Percentiles rank a stretch among this genome's conserved stretches.
phyloP scores from a whole-genome alignment of 441 rosid genomes.

The Brassica hybrid region DNA sequence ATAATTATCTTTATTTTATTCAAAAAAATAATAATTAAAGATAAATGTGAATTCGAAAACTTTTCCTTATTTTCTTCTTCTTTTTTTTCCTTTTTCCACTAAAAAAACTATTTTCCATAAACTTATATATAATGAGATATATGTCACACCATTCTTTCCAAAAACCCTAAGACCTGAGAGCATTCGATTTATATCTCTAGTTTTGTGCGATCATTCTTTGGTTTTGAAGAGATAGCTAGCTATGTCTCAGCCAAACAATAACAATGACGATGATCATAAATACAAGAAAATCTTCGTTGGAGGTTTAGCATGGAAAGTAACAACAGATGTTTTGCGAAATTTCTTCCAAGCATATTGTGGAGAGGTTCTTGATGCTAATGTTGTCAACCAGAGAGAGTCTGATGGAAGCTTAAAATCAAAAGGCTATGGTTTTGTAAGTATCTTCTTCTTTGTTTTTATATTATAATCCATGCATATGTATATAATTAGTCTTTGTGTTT shows the following conservation, averaged over 20 bases:
- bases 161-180: not conserved
- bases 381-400: not conserved
- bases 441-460: not conserved
- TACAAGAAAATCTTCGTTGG: slow-evolving; percentile 28
- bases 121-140: not conserved
- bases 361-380: slow-evolving; percentile 28
- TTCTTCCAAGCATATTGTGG: slow-evolving; percentile 15
- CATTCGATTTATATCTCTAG: not conserved
- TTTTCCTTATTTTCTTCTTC: not conserved
- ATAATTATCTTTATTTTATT: not conserved
- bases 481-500: not conserved
- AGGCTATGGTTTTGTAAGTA: slow-evolving; percentile 41
- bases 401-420: slow-evolving; percentile 7
- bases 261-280: not conserved
- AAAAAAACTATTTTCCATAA: not conserved
- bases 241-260: slow-evolving; percentile 10
- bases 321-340: not conserved
- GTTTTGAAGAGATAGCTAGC: not conserved
- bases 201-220: not conserved
- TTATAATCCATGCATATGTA: not conserved
- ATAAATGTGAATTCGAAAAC: not conserved
- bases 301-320: slow-evolving; percentile 23
- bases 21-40: not conserved
- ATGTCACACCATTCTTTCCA: not conserved
- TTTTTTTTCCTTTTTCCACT: not conserved